Evolutionary conservation across 805 yeast genomes (phyloP), one percentile per base, ranked within the genome.

Genomic region (Kregervanrija delftensis): DNA sequence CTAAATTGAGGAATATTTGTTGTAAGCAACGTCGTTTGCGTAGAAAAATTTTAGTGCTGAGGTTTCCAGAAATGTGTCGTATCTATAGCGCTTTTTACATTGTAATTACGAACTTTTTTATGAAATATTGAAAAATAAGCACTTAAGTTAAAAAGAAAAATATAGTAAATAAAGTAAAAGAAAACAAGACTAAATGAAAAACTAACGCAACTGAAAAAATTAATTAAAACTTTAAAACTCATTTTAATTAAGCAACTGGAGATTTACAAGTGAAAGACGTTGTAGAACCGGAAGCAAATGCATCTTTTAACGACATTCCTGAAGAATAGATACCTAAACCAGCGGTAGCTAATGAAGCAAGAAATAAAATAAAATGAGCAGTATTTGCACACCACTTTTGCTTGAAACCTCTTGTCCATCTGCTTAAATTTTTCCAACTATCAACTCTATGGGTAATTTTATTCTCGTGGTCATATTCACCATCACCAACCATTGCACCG

Each of bases 181-280:
- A 5, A 6, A 22, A 22, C 8, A 22, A 22, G 28, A 8, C 28
- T 22, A 22, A 22, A 22, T 5, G 28, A 6, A 22, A 22, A 6
- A 22, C 6, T 5, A 6, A 22, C 2, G 8, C 8, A 22, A 22
- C 6, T 22, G 6, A 22, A 22, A 5, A 22, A 22, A 22, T 6
- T 22, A 22, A 6, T 8, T 22, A 22, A 22, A 22, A 22, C 2
- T 22, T 6, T 6, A 8, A 22, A 22, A 22, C 28, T 22, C 8
- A 22, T 6, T 22, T 22, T 22, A 32, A 15, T 31, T 15, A 44
- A 12, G 40, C 40, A 15, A 44, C 40, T 16, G 46, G 35, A 5
- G 46, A 44, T 8, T 44, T 39, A 35, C 46, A 44, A 22, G 46
- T 44, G 22, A 44, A 44, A 12, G 43, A 44, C 15, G 43, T 44